phyloP scores from a whole-genome alignment of 2,329 filamentous ascomycete species.

The Talaromyces sp. region DNA sequence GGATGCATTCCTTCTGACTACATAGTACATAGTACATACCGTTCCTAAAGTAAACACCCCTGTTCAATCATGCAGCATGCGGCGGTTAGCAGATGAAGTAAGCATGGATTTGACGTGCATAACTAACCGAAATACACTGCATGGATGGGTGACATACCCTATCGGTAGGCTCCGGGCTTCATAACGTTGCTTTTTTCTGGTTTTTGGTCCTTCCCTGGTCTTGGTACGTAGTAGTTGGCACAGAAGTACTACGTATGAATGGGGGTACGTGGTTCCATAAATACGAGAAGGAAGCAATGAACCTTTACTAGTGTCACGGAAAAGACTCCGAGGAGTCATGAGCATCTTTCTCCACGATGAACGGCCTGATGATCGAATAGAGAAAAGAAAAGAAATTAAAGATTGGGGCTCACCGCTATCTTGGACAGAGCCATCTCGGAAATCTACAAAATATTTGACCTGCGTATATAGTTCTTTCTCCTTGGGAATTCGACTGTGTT shows the following conservation, averaged over 20 bases:
- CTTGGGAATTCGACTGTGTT: background rate
- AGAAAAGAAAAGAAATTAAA: background rate
- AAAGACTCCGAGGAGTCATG: background rate
- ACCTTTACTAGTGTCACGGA: background rate
- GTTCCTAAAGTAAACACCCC: background rate
- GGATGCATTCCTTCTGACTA: background rate
- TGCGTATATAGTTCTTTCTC: background rate
- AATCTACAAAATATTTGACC: background rate
- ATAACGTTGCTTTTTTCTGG: background rate
- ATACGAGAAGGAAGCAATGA: background rate
- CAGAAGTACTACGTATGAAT: no score
- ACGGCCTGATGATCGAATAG: background rate
- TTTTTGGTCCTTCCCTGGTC: background rate
- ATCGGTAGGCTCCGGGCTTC: constrained; percentile 6
- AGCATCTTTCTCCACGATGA: background rate
- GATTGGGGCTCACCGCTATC: background rate
- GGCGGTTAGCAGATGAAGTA: constrained; percentile 1
- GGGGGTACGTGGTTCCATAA: background rate
- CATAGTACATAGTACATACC: background rate
- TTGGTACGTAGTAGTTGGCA: background rate
- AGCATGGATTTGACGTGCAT: constrained; percentile 11
- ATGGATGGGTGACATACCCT: background rate
- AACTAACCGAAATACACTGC: constrained; percentile 1
- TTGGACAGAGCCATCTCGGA: background rate
- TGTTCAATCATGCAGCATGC: constrained; percentile 8